These are phyloP conservation scores for Solanum pennellii DNA, from an alignment of 257 asterid species.

Conservation along the genomic window DNA sequence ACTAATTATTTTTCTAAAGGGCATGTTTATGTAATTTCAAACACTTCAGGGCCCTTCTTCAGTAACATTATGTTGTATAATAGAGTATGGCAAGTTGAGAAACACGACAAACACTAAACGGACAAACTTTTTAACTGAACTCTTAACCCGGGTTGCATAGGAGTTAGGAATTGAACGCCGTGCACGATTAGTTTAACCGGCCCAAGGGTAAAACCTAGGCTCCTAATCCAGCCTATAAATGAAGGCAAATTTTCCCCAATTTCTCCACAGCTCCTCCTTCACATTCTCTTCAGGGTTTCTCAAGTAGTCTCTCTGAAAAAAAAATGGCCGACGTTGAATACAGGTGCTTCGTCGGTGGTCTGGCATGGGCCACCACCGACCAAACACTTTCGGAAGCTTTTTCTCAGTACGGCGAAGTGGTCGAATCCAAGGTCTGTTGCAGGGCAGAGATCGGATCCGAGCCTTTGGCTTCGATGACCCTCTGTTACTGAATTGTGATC, in stretches of 20 bases:
- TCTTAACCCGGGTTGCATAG: background rate
- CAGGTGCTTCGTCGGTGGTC: constrained; percentile 27
- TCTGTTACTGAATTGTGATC: background rate
- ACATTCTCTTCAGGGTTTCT: background rate
- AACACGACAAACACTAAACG: background rate
- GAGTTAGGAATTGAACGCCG: background rate
- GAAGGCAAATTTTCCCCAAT: fast-evolving
- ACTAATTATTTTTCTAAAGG: background rate
- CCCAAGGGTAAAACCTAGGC: background rate
- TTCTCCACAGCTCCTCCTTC: background rate
- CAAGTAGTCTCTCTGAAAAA: background rate
- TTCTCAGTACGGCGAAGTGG: constrained; percentile 41
- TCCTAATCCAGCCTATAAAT: background rate
- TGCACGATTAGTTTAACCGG: background rate
- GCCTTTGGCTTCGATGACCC: constrained; percentile 14
- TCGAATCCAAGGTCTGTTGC: constrained; percentile 62
- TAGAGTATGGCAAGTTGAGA: background rate
- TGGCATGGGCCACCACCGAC: constrained; percentile 65
- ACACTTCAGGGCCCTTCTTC: background rate
- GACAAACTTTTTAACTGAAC: background rate
- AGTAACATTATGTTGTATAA: background rate
- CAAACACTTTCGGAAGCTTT: constrained; percentile 33
- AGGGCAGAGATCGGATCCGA: constrained; percentile 19
- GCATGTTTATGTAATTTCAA: background rate
- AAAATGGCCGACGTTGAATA: constrained; percentile 12